These are phyloP conservation scores for Ogataea paradorogensis DNA, from an alignment of 805 yeast genomes.

Conservation along the genomic window DNA sequence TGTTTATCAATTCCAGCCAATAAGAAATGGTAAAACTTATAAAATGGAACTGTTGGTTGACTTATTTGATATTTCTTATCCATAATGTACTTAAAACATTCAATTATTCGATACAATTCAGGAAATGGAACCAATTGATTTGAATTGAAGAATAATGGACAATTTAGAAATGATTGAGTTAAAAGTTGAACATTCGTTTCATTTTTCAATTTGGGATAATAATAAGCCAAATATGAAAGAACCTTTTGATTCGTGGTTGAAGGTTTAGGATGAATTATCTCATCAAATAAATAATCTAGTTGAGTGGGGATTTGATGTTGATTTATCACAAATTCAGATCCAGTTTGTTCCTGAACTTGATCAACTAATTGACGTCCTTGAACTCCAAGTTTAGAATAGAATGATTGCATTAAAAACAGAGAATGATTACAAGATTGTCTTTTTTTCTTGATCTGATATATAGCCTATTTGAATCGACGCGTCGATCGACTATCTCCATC, in stretches of 20 bases:
- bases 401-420: conserved; percentile 1
- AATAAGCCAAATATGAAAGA: conserved; percentile 48
- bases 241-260: conserved; percentile 28
- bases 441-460: neutral
- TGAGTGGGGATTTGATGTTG: conserved; percentile 33
- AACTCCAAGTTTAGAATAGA: conserved; percentile 21
- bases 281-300: conserved; percentile 45
- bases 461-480: conserved; percentile 12
- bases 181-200: conserved; percentile 45
- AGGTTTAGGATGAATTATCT: conserved; percentile 40
- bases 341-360: conserved; percentile 9
- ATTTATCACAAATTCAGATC: neutral
- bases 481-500: conserved; percentile 5
- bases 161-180: conserved; percentile 42
- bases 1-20: conserved; percentile 34
- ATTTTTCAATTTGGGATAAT: conserved; percentile 48
- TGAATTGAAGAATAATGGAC: conserved; percentile 36
- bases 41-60: conserved; percentile 46
- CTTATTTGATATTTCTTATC: conserved; percentile 46
- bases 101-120: conserved; percentile 40
- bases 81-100: conserved; percentile 45
- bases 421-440: no score
- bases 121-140: conserved; percentile 26
- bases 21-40: conserved; percentile 40
- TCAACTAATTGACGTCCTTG: conserved; percentile 25